These are phyloP conservation scores for Cladophialophora bantiana DNA, from an alignment of 2,329 filamentous ascomycete genomes.

Conservation along the genomic window DNA sequence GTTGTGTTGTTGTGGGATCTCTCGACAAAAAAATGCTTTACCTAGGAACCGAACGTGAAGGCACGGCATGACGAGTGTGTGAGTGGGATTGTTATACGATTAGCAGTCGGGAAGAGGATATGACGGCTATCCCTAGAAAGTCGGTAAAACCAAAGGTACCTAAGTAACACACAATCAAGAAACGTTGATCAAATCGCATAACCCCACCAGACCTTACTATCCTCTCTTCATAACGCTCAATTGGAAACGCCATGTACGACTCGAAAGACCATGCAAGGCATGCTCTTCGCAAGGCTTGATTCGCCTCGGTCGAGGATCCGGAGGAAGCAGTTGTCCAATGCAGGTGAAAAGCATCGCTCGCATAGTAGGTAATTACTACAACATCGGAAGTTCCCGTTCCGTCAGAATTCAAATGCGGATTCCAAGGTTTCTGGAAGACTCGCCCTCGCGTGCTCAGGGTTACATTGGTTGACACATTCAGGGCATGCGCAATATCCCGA, in stretches of 20 bases:
- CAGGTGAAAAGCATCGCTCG: slow-evolving; percentile 1
- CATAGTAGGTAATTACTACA: neutral
- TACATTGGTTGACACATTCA: slow-evolving; percentile 7
- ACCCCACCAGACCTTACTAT: neutral
- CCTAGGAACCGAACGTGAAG: neutral
- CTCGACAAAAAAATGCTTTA: neutral
- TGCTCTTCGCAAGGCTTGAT: neutral
- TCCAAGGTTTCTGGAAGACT: neutral
- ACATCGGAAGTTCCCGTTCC: slow-evolving; percentile 4
- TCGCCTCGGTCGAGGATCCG: neutral
- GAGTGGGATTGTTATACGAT: neutral
- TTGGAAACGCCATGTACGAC: neutral
- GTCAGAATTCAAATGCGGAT: neutral
- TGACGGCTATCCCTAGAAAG: neutral
- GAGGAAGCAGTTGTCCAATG: neutral
- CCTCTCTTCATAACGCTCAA: neutral
- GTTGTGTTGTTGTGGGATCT: neutral
- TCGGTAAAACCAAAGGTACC: neutral
- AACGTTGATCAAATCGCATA: neutral
- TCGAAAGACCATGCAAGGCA: neutral
- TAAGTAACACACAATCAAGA: neutral
- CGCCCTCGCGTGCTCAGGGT: neutral
- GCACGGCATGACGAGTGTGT: neutral
- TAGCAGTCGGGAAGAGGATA: neutral
- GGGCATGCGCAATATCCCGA: neutral